Percentiles rank a stretch among this genome's conserved stretches.
Evolutionary conservation across 78 protist genomes (phyloP).

Genomic region (Pigoraptor vietnamica): DNA sequence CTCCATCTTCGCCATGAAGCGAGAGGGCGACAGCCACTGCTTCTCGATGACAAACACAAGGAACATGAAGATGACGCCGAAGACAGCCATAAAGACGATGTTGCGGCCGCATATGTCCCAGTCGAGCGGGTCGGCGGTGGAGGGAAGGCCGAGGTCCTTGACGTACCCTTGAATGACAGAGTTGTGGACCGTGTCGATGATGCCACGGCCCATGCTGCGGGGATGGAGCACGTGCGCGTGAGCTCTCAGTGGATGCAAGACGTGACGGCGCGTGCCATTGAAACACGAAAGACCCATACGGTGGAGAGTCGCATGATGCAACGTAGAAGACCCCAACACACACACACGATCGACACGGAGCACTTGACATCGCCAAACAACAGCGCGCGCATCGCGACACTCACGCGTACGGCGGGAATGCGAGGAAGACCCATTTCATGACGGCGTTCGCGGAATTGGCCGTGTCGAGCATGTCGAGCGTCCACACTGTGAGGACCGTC

Average conservation of each 20-base stretch:
- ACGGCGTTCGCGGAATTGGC: neutral
- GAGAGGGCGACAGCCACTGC: neutral
- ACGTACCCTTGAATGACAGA: neutral
- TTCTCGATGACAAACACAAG: neutral
- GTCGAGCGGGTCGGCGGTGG: neutral
- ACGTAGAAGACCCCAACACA: no score
- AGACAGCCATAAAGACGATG: neutral
- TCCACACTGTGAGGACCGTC: neutral
- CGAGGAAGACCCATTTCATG: constrained; percentile 1
- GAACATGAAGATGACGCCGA: neutral
- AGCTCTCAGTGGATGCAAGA: no score
- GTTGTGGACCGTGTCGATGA: neutral
- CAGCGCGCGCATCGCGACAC: neutral
- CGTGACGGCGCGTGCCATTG: no score
- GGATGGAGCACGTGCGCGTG: no score
- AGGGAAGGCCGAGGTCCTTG: neutral
- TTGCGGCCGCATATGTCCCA: neutral
- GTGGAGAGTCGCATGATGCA: no score
- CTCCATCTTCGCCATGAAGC: neutral
- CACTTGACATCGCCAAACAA: neutral
- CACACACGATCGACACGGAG: no score
- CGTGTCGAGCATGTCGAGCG: neutral
- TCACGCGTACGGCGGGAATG: neutral
- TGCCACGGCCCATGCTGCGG: constrained; percentile 9
- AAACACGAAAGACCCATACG: no score